A percentile compares a stretch with the other conserved stretches of the same genome.
Conservation (phyloP, 1,139 yeast genomes). For the Yamadazyma conglobata region DNA sequence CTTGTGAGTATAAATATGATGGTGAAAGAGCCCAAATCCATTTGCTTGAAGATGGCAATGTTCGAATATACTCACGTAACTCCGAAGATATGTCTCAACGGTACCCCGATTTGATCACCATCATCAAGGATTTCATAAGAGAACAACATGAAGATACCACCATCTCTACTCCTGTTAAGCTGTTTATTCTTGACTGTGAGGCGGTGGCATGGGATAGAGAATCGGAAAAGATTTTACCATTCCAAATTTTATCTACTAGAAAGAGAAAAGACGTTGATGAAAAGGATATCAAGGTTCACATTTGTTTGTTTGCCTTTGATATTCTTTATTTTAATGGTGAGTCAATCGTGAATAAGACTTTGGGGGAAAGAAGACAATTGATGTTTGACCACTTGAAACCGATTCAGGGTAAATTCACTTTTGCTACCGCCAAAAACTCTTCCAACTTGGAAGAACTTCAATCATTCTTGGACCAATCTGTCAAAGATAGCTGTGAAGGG, state of each 20-base stretch:
- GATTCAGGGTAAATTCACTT: conserved; percentile 75
- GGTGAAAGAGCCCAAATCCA: conserved; percentile 98
- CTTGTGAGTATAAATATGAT: conserved; percentile 95
- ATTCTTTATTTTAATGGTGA: conserved; percentile 69
- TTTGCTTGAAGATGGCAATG: conserved; percentile 59
- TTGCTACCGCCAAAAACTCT: conserved; percentile 74
- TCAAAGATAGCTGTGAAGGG: conserved; percentile 91
- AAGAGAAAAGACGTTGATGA: conserved; percentile 90
- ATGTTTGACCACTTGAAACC: conserved; percentile 55
- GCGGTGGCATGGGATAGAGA: conserved; percentile 98
- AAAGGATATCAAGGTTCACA: conserved; percentile 82
- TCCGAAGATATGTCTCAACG: conserved; percentile 96
- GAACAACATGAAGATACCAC: conserved; percentile 30
- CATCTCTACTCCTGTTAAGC: conserved; percentile 25
- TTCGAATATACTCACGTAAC: conserved; percentile 84
- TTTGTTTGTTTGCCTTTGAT: conserved; percentile 91
- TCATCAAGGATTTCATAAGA: conserved; percentile 58
- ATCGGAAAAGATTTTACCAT: conserved; percentile 75
- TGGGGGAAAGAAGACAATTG: conserved; percentile 65
- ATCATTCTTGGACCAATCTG: conserved; percentile 81
- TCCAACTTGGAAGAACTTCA: conserved; percentile 78
- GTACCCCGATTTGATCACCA: conserved; percentile 83
- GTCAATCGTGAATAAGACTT: conserved; percentile 63
- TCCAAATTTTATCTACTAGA: conserved; percentile 88
- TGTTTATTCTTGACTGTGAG: conserved; percentile 86